A percentile compares a stretch with the other conserved stretches of the same genome.
Evolutionary conservation across 495 filamentous ascomycete species (phyloP).

Genomic region (Bryoglossum gracile): DNA sequence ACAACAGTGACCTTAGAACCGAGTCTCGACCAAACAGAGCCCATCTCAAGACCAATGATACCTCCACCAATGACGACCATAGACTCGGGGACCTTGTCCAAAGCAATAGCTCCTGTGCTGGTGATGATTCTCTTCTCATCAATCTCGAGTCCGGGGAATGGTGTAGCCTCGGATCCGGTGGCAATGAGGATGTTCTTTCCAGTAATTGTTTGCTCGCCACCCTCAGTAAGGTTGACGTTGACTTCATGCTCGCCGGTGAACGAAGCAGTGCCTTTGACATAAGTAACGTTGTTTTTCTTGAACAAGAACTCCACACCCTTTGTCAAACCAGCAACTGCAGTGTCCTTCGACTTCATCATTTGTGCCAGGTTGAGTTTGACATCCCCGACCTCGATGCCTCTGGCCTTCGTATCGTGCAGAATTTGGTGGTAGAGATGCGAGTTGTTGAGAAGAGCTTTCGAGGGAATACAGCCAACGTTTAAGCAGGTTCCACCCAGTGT

Average conservation of each 20-base stretch:
- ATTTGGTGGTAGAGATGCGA: slow-evolving; percentile 98
- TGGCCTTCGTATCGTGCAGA: slow-evolving; percentile 92
- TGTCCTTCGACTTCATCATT: slow-evolving; percentile 98
- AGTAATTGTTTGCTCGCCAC: slow-evolving; percentile 72
- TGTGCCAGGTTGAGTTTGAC: slow-evolving; percentile 90
- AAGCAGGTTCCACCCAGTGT: slow-evolving; percentile 92
- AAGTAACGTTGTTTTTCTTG: slow-evolving; percentile 98
- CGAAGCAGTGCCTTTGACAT: slow-evolving; percentile 83
- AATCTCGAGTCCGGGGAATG: slow-evolving; percentile 91
- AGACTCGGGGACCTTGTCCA: slow-evolving; percentile 89
- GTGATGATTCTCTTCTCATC: slow-evolving; percentile 97
- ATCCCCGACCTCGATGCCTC: slow-evolving; percentile 93
- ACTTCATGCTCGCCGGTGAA: slow-evolving; percentile 87
- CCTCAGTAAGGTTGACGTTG: slow-evolving; percentile 81
- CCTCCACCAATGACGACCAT: slow-evolving; percentile 97
- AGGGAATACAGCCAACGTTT: slow-evolving; percentile 98
- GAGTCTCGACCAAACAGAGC: slow-evolving; percentile 91
- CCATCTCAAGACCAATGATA: slow-evolving; percentile 99
- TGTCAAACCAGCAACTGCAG: slow-evolving; percentile 79
- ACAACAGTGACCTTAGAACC: slow-evolving; percentile 94
- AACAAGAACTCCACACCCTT: slow-evolving; percentile 97
- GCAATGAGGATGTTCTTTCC: slow-evolving; percentile 98
- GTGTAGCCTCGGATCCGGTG: slow-evolving; percentile 88
- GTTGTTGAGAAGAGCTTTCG: slow-evolving; percentile 99
- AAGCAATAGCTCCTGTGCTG: slow-evolving; percentile 86